Evolutionary conservation across 106 monocot genomes (phyloP).

Genomic region (Dactylorhiza incarnata): DNA sequence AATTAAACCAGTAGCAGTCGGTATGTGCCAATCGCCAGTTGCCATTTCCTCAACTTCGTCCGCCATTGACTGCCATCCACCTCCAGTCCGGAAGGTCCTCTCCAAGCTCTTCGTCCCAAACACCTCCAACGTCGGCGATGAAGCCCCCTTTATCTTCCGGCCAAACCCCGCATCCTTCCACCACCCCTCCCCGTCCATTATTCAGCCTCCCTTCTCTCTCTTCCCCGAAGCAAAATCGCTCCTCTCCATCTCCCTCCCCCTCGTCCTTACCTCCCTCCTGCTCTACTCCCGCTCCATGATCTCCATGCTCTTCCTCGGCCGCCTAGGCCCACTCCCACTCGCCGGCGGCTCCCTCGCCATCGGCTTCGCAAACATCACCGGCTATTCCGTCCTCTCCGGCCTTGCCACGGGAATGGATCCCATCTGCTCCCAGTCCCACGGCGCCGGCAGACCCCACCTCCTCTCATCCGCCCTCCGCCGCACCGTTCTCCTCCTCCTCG

Average conservation of each 20-base stretch:
- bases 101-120: background rate
- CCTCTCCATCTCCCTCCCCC: conserved; percentile 43
- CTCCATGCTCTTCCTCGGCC: conserved; percentile 77
- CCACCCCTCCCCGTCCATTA: conserved; percentile 53
- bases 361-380: conserved; percentile 87
- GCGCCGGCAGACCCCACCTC: conserved; percentile 36
- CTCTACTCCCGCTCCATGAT: conserved; percentile 66
- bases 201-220: no score
- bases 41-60: background rate
- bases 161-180: conserved; percentile 18
- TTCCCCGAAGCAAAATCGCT: conserved; percentile 26
- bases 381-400: conserved; percentile 86
- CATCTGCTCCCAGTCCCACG: conserved; percentile 77
- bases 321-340: conserved; percentile 48
- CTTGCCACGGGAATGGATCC: conserved; percentile 86
- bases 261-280: conserved; percentile 58
- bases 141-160: background rate
- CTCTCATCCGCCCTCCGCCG: conserved; percentile 58
- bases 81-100: background rate
- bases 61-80: background rate
- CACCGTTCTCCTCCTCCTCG: conserved; percentile 46
- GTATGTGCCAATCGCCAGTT: background rate
- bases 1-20: background rate
- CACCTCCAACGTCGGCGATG: background rate
- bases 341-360: conserved; percentile 75